These are phyloP conservation scores for Gossypium thurberi DNA, from an alignment of 345 rosid genomes.

Conservation along the genomic window DNA sequence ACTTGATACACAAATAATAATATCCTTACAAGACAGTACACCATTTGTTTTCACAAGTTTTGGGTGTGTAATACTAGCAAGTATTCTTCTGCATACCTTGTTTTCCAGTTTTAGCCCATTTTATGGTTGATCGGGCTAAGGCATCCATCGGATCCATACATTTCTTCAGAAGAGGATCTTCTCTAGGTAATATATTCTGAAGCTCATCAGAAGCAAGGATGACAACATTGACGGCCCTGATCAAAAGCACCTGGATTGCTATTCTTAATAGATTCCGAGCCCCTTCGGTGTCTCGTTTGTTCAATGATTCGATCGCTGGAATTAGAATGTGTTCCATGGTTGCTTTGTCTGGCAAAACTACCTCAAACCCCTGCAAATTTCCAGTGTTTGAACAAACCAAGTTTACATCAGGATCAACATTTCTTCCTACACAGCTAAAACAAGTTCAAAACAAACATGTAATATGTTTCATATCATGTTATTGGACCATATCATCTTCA, in stretches of 20 bases:
- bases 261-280: constrained; percentile 50
- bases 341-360: constrained; percentile 54
- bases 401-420: background rate
- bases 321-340: constrained; percentile 46
- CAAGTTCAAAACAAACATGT: too few species aligned
- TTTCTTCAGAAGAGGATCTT: constrained; percentile 56
- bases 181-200: constrained; percentile 38
- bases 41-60: background rate
- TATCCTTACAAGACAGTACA: background rate
- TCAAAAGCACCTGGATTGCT: constrained; percentile 51
- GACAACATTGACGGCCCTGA: constrained; percentile 53
- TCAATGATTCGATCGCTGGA: constrained; percentile 44
- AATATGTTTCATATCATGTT: too few species aligned
- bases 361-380: constrained; percentile 61
- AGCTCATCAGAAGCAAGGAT: constrained; percentile 60
- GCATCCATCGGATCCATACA: constrained; percentile 66
- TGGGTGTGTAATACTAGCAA: background rate
- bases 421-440: background rate
- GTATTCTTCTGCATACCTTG: constrained; percentile 10
- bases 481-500: too few species aligned
- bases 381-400: background rate
- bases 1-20: background rate
- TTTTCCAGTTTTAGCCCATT: constrained; percentile 36
- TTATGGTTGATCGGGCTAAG: constrained; percentile 45
- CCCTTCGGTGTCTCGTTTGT: constrained; percentile 50